Conservation (phyloP, 768 basidiomycete genomes). For the Xerocomus brunneocitrinus region DNA sequence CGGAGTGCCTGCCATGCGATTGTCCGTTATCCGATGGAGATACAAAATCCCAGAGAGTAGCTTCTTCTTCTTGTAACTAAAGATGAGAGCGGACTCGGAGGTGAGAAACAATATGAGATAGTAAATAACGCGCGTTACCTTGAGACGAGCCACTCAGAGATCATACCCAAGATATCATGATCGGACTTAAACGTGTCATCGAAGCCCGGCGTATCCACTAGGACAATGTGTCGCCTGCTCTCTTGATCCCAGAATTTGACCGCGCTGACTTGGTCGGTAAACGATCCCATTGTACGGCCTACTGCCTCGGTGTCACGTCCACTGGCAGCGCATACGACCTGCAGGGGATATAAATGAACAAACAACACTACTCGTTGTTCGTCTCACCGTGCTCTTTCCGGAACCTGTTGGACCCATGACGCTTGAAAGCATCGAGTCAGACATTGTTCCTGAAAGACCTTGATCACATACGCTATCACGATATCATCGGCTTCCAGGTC, state of each 20-base stretch:
- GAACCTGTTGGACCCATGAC: conserved; percentile 18
- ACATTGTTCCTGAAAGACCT: no score
- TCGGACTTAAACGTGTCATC: conserved; percentile 16
- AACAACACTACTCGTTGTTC: neutral
- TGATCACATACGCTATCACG: neutral
- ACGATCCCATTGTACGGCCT: conserved; percentile 8
- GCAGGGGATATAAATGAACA: neutral
- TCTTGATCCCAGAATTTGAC: conserved; percentile 5
- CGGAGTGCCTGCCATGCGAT: conserved; percentile 32
- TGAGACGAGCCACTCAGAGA: neutral
- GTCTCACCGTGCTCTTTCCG: conserved; percentile 13
- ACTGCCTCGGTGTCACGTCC: neutral
- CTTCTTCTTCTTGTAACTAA: conserved; percentile 9
- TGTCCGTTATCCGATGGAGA: conserved; percentile 38
- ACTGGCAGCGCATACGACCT: conserved; percentile 12
- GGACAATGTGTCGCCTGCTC: conserved; percentile 4
- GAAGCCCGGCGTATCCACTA: conserved; percentile 25
- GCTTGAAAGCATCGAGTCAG: conserved; percentile 1
- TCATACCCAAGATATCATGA: conserved; percentile 4
- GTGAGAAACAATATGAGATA: neutral
- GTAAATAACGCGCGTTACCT: neutral
- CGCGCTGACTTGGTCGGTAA: conserved; percentile 1
- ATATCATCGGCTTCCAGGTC: neutral
- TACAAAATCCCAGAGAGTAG: conserved; percentile 35
- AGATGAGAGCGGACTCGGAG: neutral